Percentiles rank a stretch among this genome's conserved stretches.
Conservation (phyloP, 116 monocot genomes). For the Dioscorea cayenensis region DNA sequence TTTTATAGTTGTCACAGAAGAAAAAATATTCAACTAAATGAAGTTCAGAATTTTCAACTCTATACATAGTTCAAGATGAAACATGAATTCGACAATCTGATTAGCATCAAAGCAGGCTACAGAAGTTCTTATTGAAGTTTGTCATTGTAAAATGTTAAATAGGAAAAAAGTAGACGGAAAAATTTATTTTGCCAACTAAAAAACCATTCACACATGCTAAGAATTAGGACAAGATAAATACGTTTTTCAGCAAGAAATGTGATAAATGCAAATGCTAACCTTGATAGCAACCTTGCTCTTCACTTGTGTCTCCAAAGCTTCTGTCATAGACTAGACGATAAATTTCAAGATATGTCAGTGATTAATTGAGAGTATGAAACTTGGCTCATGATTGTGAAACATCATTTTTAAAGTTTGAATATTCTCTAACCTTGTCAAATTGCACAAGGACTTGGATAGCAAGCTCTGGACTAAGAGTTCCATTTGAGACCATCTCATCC, state of each 20-base stretch:
- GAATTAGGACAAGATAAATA: background rate
- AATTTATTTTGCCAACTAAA: no score
- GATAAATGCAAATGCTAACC: slow-evolving; percentile 15
- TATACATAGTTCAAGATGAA: no score
- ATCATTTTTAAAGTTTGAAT: background rate
- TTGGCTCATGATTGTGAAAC: no score
- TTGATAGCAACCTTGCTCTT: slow-evolving; percentile 83
- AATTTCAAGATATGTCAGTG: background rate
- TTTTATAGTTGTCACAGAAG: no score
- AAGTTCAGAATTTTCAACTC: no score
- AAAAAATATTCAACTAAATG: no score
- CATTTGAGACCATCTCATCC: slow-evolving; percentile 81
- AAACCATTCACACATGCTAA: background rate
- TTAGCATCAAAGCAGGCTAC: no score
- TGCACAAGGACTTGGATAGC: slow-evolving; percentile 84
- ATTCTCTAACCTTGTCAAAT: slow-evolving; percentile 61
- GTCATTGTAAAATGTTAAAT: no score
- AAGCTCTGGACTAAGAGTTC: slow-evolving; percentile 69
- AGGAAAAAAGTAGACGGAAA: no score
- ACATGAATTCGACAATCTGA: no score
- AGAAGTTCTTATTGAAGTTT: no score
- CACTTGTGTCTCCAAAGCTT: slow-evolving; percentile 68
- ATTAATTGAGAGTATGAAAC: background rate
- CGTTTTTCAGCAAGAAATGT: background rate
- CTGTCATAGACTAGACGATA: slow-evolving; percentile 64